Conservation (phyloP, 2,329 filamentous ascomycete species). For the Alternaria novae-zelandiae region DNA sequence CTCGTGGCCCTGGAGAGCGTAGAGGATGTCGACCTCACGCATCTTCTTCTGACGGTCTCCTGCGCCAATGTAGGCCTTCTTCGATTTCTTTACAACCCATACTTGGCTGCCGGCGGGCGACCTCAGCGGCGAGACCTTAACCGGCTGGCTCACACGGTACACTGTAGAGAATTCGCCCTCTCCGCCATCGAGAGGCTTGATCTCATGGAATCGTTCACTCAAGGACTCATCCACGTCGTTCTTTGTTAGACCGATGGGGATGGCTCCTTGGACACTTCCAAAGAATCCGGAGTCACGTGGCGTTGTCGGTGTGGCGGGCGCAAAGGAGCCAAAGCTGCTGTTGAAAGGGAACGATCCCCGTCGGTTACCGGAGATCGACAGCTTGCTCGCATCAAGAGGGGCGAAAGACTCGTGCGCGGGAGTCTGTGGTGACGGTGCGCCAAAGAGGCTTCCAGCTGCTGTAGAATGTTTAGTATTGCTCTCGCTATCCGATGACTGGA, state of each 20-base stretch:
- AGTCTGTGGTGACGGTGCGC: conserved; percentile 74
- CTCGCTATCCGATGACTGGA: conserved; percentile 4
- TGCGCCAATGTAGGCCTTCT: conserved; percentile 76
- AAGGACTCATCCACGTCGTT: conserved; percentile 78
- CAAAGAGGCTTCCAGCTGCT: conserved; percentile 63
- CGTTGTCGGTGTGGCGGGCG: conserved; percentile 83
- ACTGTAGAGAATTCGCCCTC: conserved; percentile 94
- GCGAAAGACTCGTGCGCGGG: conserved; percentile 73
- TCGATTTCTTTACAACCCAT: conserved; percentile 94
- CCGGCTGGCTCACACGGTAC: conserved; percentile 72
- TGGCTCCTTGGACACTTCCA: conserved; percentile 66
- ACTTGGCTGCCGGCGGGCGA: conserved; percentile 55
- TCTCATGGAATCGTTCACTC: conserved; percentile 77
- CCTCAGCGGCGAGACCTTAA: conserved; percentile 34
- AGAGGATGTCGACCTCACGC: conserved; percentile 81
- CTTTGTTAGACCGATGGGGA: conserved; percentile 65
- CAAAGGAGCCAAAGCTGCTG: conserved; percentile 56
- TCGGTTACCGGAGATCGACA: conserved; percentile 74
- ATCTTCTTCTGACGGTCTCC: conserved; percentile 84
- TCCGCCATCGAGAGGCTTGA: conserved; percentile 72
- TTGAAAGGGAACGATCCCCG: conserved; percentile 48
- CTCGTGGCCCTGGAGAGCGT: conserved; percentile 77
- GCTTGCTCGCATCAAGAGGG: conserved; percentile 78
- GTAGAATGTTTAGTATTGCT: conserved; percentile 46
- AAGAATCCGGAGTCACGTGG: conserved; percentile 65